Conservation (phyloP, 805 yeast species). For the Pichia cephalocereana region DNA sequence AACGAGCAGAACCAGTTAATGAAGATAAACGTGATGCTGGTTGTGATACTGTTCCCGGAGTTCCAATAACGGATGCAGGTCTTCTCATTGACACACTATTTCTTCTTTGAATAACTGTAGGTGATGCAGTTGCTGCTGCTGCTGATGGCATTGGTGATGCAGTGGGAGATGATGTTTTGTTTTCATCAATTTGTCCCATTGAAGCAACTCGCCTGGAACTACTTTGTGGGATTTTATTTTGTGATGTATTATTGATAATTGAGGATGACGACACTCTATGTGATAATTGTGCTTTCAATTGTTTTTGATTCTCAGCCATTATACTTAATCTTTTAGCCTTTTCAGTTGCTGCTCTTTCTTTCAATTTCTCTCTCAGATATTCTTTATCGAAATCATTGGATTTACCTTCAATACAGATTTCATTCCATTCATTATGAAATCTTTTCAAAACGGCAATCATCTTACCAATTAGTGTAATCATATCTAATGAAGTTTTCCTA, state of each 20-base stretch:
- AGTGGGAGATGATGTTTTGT: background rate
- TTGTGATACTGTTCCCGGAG: background rate
- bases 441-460: constrained; percentile 25
- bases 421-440: constrained; percentile 33
- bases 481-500: constrained; percentile 34
- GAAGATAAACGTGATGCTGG: background rate
- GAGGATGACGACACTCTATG: background rate
- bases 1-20: background rate
- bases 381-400: constrained; percentile 35
- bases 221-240: background rate
- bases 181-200: background rate
- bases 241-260: background rate
- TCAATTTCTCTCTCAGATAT: constrained; percentile 18
- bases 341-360: constrained; percentile 14
- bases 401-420: constrained; percentile 22
- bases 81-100: background rate
- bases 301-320: constrained; percentile 1
- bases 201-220: background rate
- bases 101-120: background rate
- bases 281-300: background rate
- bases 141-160: background rate
- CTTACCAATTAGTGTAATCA: constrained; percentile 23
- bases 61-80: background rate
- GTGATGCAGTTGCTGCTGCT: background rate
- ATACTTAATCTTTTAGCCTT: constrained; percentile 2